Base-by-base conservation (phyloP, 768 basidiomycete genomes). In the Kwoniella mangroviensis region DNA sequence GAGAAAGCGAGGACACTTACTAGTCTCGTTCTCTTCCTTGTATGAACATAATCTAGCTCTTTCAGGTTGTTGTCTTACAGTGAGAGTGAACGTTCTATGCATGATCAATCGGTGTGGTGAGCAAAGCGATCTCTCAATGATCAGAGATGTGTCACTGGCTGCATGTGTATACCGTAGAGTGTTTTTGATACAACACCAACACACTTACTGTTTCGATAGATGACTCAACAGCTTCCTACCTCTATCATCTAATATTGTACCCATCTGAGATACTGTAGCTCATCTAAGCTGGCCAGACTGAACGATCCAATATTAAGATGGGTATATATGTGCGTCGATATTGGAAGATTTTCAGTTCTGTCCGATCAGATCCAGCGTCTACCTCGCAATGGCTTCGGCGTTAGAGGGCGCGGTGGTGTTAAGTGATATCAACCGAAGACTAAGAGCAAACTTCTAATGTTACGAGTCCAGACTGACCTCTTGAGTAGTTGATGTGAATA, bases 11-110 rank as follows among this genome's bases (percentile, higher is more conserved):
- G 28, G 28, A 28, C 28, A 80, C 82, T 69, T 42, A 84, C 83
- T 82, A 10, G 83, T 84, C 41, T 83, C 83, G 58, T 84, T 84
- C 66, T 81, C 83, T 72, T 84, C 83, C 67, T 84, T 84, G 75
- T 80, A 84, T 2, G 78, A 79, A 67, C 83, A 83, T 34, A 84
- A 69, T 54, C 83, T 72, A 3, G 83, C 83, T 19, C 81, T 56
- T 43, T 75, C 80, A 1, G 83, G 83, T 59, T 84, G 81, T 66
- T 84, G 83, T 55, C 73, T 68, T 21, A 83, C 72, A 28, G 64
- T 72, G 21, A 81, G 62, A n/a, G 55, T 53, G 63, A 71, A 78
- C 19, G 62, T 63, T 26, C 65, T 71, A 42, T 4, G 13, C 43
- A 53, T 21, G 45, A 34, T 55, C 22, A 19, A 6, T 51, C 22